Evolutionary conservation across 345 rosid genomes (phyloP), one percentile per base, ranked within the genome.

Genomic region (Salix udensis): DNA sequence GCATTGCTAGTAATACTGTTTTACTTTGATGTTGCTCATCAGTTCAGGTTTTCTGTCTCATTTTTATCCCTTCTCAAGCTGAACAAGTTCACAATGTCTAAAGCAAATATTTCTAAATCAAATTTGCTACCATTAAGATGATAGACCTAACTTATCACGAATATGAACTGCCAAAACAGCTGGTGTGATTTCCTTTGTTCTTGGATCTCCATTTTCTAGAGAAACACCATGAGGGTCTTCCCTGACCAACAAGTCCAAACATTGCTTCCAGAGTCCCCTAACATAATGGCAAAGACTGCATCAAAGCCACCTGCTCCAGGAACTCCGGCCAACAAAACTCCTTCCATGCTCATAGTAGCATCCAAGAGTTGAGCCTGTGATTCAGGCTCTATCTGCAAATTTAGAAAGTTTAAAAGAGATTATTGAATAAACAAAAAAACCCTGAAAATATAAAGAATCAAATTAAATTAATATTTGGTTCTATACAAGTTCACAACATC

Each of bases 251-350:
- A 96, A 83, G 80, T 93, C 95, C 62, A 96, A 72, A 96, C 82
- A 7, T 82, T 78, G 84, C 78, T 75, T 79, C 87, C 82, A 10
- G 96, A 86, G 79, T 89, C 91, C 37, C 95, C 97, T 36, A 80
- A 80, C 10, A 91, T 85, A 44, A 96, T 76, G 6, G 97, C 90
- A 75, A 93, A 93, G 67, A 96, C 79, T 4, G 99, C 99, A 85
- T 96, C 97, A 74, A 92, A 96, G 23, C 98, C 99, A 70, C 99
- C 99, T 39, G 97, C 98, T 77, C 98, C 99, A 58, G 99, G 98
- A 80, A 96, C 97, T 67, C 97, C 97, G 52, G 90, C 98, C 77
- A 92, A 83, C 77, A 94, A 65, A 86, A 96, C 97, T 78, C 98
- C 98, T 84, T 92, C 97, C 83, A 89, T 78, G 30, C 85, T 79